Evolutionary conservation across 148 eudicot genomes (phyloP).

Genomic region (Heliamphora exappendiculata): DNA sequence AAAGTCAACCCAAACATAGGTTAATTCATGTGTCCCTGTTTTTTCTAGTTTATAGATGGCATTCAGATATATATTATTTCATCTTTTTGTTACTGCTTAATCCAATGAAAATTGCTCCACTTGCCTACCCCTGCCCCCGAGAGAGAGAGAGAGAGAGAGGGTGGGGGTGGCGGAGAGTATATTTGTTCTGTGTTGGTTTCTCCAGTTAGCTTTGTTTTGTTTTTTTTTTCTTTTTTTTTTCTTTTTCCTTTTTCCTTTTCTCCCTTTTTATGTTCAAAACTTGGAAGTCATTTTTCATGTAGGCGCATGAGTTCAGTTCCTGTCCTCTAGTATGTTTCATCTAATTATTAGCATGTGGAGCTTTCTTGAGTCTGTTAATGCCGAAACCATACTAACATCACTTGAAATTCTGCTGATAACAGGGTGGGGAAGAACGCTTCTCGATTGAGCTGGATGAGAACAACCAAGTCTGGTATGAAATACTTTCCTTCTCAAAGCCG

Average conservation of each 20-base stretch:
- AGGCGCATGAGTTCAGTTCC: not conserved
- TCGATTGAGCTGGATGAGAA: conserved; percentile 72
- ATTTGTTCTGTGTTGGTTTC: too few relatives aligned
- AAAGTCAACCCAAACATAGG: too few relatives aligned
- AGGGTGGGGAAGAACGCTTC: conserved; percentile 97
- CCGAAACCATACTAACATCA: not conserved
- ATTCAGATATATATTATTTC: not conserved
- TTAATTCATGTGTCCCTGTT: not conserved
- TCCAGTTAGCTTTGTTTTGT: too few relatives aligned
- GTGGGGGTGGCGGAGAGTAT: too few relatives aligned
- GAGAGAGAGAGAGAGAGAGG: not conserved
- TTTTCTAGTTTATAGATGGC: not conserved
- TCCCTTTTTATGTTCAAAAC: not conserved
- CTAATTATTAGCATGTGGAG: not conserved
- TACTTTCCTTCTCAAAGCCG: conserved; percentile 86
- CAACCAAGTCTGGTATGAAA: conserved; percentile 89
- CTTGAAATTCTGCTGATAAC: conserved; percentile 13
- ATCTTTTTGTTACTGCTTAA: not conserved
- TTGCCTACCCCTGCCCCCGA: too few relatives aligned
- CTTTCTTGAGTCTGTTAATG: not conserved
- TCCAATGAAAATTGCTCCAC: too few relatives aligned
- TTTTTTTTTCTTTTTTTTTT: too few relatives aligned
- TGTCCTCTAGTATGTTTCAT: not conserved
- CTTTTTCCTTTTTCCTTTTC: too few relatives aligned
- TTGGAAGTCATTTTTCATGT: not conserved